Conservation (phyloP, 1,139 yeast genomes). For the Yamadazyma spencermartinsiae region DNA sequence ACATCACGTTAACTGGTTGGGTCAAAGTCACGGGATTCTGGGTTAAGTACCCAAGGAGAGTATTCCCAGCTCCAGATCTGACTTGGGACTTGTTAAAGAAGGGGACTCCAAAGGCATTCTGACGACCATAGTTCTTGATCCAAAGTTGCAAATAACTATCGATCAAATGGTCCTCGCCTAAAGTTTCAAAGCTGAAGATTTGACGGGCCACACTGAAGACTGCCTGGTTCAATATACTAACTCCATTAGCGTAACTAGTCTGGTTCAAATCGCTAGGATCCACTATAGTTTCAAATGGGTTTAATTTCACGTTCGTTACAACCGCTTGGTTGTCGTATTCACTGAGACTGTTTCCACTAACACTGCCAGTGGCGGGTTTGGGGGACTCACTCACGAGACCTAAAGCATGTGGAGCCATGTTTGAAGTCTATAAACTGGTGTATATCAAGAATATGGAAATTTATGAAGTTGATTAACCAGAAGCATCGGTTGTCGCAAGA, state of each 20-base stretch:
- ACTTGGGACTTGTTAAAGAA: slow-evolving; percentile 64
- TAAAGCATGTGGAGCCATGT: slow-evolving; percentile 17
- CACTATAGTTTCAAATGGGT: slow-evolving; percentile 60
- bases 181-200: slow-evolving; percentile 69
- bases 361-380: slow-evolving; percentile 5
- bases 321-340: slow-evolving; percentile 6
- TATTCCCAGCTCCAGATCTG: slow-evolving; percentile 82
- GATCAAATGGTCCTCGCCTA: slow-evolving; percentile 60
- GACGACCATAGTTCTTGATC: slow-evolving; percentile 51
- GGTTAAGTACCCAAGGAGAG: slow-evolving; percentile 70
- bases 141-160: slow-evolving; percentile 65
- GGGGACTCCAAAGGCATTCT: slow-evolving; percentile 58
- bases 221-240: slow-evolving; percentile 62
- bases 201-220: slow-evolving; percentile 62
- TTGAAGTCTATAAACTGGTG: not conserved
- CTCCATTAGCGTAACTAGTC: slow-evolving; percentile 60
- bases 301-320: slow-evolving; percentile 18
- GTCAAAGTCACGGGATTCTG: slow-evolving; percentile 40
- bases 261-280: slow-evolving; percentile 57
- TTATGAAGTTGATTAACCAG: no score
- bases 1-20: slow-evolving; percentile 52
- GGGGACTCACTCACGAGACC: slow-evolving; percentile 5
- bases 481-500: slow-evolving; percentile 3
- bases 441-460: not conserved
- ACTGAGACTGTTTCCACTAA: slow-evolving; percentile 5